These are phyloP conservation scores for Phytophthora agathidicida DNA, from an alignment of 352 stramenopile genomes.

Conservation along the genomic window DNA sequence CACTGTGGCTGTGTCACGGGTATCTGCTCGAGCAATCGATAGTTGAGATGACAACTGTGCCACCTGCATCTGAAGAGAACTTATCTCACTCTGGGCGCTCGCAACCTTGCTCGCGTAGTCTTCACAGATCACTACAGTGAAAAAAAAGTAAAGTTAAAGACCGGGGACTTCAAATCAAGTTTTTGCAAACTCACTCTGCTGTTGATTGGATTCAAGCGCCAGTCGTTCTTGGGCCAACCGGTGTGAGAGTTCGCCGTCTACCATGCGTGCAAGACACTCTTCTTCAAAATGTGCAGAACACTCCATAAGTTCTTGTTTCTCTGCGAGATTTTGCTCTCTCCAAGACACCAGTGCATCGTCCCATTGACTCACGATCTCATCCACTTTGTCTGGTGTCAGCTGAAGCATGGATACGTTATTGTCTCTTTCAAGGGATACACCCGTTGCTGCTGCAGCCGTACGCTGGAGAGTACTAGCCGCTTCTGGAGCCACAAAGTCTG, in stretches of 20 bases:
- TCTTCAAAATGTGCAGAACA: slow-evolving; percentile 31
- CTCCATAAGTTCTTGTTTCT: slow-evolving; percentile 26
- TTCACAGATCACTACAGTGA: slow-evolving; percentile 21
- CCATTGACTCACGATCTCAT: slow-evolving; percentile 37
- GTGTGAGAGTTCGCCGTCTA: slow-evolving; percentile 21
- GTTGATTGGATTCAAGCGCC: slow-evolving; percentile 8
- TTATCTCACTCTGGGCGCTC: not conserved
- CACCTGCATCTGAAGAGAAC: slow-evolving; percentile 11
- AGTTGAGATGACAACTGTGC: slow-evolving; percentile 13
- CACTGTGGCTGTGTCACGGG: slow-evolving; percentile 1
- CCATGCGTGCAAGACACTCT: slow-evolving; percentile 35
- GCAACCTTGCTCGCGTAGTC: slow-evolving; percentile 18
- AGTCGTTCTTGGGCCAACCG: slow-evolving; percentile 20
- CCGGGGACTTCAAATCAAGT: not conserved
- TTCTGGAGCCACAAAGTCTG: slow-evolving; percentile 21
- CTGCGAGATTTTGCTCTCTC: slow-evolving; percentile 23
- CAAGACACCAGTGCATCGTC: slow-evolving; percentile 38
- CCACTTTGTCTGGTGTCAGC: slow-evolving; percentile 26
- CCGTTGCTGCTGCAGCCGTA: slow-evolving; percentile 23
- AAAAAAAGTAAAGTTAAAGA: not conserved
- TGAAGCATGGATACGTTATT: slow-evolving; percentile 20
- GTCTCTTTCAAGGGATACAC: slow-evolving; percentile 16
- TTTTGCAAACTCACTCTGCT: slow-evolving; percentile 22
- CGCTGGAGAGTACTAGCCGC: slow-evolving; percentile 3
- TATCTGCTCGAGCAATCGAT: not conserved